These are phyloP conservation scores for Chlorella sp. DNA, from an alignment of 139 green algal genomes.

Conservation along the genomic window DNA sequence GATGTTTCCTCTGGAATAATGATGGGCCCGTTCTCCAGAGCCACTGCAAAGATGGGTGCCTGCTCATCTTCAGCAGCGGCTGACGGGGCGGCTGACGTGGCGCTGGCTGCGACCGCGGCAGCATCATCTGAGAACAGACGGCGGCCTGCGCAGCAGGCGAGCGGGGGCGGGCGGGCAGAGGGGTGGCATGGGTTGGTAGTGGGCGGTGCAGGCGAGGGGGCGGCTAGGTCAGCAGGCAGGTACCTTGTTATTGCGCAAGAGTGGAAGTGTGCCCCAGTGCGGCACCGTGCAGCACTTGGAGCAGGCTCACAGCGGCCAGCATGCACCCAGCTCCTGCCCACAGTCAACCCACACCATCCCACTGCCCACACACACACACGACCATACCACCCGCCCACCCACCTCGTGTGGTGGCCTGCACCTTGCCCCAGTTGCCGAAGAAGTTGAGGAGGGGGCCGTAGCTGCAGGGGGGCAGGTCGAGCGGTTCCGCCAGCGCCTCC, in stretches of 20 bases:
- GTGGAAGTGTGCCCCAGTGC: neutral
- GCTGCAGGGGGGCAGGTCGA: neutral
- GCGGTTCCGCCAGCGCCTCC: neutral
- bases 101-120: neutral
- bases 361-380: too few relatives aligned
- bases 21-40: neutral
- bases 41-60: neutral
- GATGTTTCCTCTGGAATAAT: neutral
- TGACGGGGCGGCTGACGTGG: neutral
- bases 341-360: too few relatives aligned
- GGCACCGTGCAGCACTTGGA: neutral
- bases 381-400: too few relatives aligned
- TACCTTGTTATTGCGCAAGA: neutral
- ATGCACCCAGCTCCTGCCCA: neutral
- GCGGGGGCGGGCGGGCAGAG: neutral
- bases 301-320: neutral
- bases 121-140: neutral
- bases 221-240: neutral
- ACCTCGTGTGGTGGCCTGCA: neutral
- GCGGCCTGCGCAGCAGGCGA: neutral
- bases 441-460: slow-evolving; percentile 28
- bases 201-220: neutral
- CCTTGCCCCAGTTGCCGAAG: slow-evolving; percentile 14
- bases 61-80: neutral
- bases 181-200: neutral